Percentiles rank a stretch among this genome's conserved stretches.
Evolutionary conservation across 2,329 filamentous ascomycete genomes (phyloP).

Genomic region (Sporothrix sp.): DNA sequence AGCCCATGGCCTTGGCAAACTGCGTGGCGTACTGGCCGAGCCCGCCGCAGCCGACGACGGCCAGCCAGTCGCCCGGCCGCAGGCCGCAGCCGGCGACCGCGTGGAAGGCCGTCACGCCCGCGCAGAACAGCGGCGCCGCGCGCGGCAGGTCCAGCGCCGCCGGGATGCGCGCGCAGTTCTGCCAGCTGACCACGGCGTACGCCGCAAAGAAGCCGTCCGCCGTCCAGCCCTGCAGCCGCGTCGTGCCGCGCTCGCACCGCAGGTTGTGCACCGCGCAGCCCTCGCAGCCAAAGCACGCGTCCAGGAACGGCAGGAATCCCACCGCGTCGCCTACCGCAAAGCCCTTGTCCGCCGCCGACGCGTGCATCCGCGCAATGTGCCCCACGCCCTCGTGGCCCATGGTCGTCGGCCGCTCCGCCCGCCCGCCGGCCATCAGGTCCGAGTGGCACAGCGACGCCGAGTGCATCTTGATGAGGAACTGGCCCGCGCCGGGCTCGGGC

Average conservation of each 20-base stretch:
- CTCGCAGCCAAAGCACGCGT: slow-evolving; percentile 20
- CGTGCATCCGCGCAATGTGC: slow-evolving; percentile 44
- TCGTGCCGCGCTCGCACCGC: slow-evolving; percentile 19
- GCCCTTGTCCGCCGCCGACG: slow-evolving; percentile 47
- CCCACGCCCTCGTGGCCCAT: slow-evolving; percentile 59
- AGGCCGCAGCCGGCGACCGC: slow-evolving; percentile 60
- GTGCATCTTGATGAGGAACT: slow-evolving; percentile 7
- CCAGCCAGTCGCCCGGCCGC: slow-evolving; percentile 19
- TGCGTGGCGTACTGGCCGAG: slow-evolving; percentile 21
- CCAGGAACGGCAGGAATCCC: slow-evolving; percentile 16
- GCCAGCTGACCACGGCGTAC: slow-evolving; percentile 21
- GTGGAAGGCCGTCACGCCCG: slow-evolving; percentile 51
- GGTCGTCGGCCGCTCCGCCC: slow-evolving; percentile 14
- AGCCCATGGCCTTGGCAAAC: slow-evolving; percentile 21
- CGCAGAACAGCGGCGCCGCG: slow-evolving; percentile 23
- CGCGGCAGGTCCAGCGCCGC: slow-evolving; percentile 17
- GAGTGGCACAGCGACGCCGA: slow-evolving; percentile 9
- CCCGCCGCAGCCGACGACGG: slow-evolving; percentile 21
- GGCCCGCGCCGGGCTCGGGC: neutral
- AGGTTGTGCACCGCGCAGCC: slow-evolving; percentile 20
- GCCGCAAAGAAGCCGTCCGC: slow-evolving; percentile 23
- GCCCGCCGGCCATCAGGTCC: slow-evolving; percentile 7
- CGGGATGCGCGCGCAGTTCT: slow-evolving; percentile 22
- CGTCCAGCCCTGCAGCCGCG: slow-evolving; percentile 21
- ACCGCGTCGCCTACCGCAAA: neutral